Conservation (phyloP, 768 basidiomycete species). For the Naganishia vishniacii region DNA sequence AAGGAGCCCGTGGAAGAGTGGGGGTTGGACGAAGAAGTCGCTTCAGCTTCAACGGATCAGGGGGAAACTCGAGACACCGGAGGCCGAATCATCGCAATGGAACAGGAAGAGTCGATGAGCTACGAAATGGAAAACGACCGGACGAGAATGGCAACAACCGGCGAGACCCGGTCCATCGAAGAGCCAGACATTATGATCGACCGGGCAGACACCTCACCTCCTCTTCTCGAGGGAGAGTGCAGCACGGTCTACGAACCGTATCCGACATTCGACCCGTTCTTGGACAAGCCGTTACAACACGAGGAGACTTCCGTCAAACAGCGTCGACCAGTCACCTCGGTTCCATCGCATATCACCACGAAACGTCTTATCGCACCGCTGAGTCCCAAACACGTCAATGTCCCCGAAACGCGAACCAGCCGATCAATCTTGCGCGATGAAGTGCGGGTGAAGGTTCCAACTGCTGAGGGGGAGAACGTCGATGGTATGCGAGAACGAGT, state of each 20-base stretch:
- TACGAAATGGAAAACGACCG: background rate
- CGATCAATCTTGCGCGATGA: constrained; percentile 9
- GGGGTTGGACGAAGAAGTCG: constrained; percentile 12
- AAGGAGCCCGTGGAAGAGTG: background rate
- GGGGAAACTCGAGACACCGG: background rate
- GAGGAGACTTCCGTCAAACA: background rate
- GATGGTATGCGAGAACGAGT: background rate
- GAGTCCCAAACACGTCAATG: constrained; percentile 9
- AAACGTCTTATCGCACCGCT: constrained; percentile 5
- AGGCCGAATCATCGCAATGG: background rate
- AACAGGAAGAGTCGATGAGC: background rate
- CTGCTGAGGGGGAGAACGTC: background rate
- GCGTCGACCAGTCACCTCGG: background rate
- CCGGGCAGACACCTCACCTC: background rate
- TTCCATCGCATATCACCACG: constrained; percentile 1
- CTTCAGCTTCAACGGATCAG: background rate
- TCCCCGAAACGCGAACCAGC: constrained; percentile 1
- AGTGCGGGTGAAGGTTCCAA: background rate
- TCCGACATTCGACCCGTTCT: background rate
- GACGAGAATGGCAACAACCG: constrained; percentile 5
- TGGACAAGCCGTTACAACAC: background rate
- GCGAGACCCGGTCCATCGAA: background rate
- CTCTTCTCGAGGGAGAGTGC: background rate
- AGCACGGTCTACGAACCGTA: background rate
- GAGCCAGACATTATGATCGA: constrained; percentile 1